phyloP scores from a whole-genome alignment of 257 asterid genomes.

The Echium plantagineum region DNA sequence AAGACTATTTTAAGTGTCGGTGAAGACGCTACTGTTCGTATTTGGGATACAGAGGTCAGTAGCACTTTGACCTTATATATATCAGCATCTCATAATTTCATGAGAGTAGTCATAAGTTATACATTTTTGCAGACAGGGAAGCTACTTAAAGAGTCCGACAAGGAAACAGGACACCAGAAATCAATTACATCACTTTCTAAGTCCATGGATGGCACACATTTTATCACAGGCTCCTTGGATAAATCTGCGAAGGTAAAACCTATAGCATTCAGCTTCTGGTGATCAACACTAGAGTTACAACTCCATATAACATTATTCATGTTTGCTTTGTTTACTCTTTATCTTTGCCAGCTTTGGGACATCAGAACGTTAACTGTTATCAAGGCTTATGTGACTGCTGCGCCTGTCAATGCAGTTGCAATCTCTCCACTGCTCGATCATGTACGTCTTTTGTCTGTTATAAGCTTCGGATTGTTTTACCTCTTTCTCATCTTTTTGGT shows the following conservation, averaged over 20 bases:
- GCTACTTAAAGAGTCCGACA: slow-evolving; percentile 54
- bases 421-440: slow-evolving; percentile 91
- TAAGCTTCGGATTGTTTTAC: background rate
- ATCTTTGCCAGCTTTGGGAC: slow-evolving; percentile 77
- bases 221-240: slow-evolving; percentile 78
- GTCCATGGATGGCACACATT: slow-evolving; percentile 67
- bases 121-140: slow-evolving; percentile 49
- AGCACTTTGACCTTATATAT: background rate
- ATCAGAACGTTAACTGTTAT: slow-evolving; percentile 57
- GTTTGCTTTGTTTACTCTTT: slow-evolving; percentile 7
- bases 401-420: slow-evolving; percentile 86
- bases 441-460: slow-evolving; percentile 19
- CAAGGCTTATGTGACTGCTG: slow-evolving; percentile 65
- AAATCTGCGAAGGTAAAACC: slow-evolving; percentile 79
- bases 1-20: slow-evolving; percentile 76
- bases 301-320: slow-evolving; percentile 1
- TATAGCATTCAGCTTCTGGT: background rate
- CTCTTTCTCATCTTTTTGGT: background rate
- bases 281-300: background rate
- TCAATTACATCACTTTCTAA: slow-evolving; percentile 71
- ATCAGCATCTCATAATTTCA: background rate
- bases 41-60: slow-evolving; percentile 86
- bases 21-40: slow-evolving; percentile 69
- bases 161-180: slow-evolving; percentile 71
- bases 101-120: background rate